These are phyloP conservation scores for Trametes cinnabarina DNA, from an alignment of 768 basidiomycete species.

Conservation along the genomic window DNA sequence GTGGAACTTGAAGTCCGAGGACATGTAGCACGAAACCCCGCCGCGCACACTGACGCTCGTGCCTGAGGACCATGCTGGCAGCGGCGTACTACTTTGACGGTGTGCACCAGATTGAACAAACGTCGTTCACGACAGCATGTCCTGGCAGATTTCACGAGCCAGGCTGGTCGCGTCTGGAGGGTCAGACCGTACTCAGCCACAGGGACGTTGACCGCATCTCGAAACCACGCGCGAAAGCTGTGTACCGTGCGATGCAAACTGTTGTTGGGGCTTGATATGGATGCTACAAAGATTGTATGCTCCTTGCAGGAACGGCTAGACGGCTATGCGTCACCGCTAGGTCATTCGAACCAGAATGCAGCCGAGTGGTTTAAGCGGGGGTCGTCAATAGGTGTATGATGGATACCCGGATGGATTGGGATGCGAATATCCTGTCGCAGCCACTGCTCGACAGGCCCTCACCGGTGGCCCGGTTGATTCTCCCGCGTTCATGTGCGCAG, in stretches of 20 bases:
- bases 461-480: neutral
- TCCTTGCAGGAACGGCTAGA: neutral
- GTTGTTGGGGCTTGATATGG: neutral
- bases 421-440: neutral
- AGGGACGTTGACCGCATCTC: slow-evolving; percentile 9
- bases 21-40: neutral
- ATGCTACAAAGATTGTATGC: slow-evolving; percentile 2
- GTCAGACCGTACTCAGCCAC: slow-evolving; percentile 1
- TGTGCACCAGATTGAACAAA: neutral
- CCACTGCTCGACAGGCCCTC: slow-evolving; percentile 1
- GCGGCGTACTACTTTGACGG: neutral
- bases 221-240: slow-evolving; percentile 12
- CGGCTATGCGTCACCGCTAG: neutral
- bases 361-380: neutral
- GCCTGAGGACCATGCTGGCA: slow-evolving; percentile 6
- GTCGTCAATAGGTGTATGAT: neutral
- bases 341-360: neutral
- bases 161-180: neutral
- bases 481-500: slow-evolving; percentile 7
- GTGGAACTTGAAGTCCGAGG: slow-evolving; percentile 19
- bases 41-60: neutral
- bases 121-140: neutral
- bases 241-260: slow-evolving; percentile 1
- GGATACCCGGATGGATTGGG: neutral
- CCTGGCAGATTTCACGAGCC: neutral